Conservation (phyloP, 2,329 filamentous ascomycete genomes). For the Eutypella sp. region DNA sequence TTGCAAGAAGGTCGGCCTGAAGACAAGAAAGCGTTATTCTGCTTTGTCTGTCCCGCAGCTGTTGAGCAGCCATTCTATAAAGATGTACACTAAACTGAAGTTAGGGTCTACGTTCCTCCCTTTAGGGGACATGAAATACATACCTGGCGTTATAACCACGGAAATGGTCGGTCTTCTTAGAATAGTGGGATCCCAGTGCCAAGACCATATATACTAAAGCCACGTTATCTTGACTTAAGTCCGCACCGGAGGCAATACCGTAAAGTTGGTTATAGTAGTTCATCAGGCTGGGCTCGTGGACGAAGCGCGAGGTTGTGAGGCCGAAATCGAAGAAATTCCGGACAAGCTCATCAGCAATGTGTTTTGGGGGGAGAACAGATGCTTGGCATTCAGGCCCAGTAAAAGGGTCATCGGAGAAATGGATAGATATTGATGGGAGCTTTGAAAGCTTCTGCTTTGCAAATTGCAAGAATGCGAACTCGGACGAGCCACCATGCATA, state of each 20-base stretch:
- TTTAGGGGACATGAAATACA: not conserved
- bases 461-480: not conserved
- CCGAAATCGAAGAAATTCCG: not conserved
- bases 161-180: not conserved
- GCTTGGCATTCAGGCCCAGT: not conserved
- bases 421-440: not conserved
- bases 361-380: not conserved
- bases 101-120: not conserved
- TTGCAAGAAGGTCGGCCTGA: not conserved
- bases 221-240: not conserved
- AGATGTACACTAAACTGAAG: not conserved
- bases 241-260: not conserved
- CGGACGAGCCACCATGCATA: not conserved
- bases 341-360: not conserved
- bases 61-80: not conserved
- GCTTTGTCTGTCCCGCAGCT: not conserved
- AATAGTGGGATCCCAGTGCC: not conserved
- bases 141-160: not conserved
- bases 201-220: not conserved
- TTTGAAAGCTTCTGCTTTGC: not conserved
- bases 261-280: not conserved
- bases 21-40: not conserved
- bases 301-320: constrained; percentile 1
- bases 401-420: not conserved
- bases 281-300: not conserved